A percentile compares a stretch with the other conserved stretches of the same genome.
Conservation (phyloP, 73 alveolate genomes). For the Tetrahymena thermophila region DNA sequence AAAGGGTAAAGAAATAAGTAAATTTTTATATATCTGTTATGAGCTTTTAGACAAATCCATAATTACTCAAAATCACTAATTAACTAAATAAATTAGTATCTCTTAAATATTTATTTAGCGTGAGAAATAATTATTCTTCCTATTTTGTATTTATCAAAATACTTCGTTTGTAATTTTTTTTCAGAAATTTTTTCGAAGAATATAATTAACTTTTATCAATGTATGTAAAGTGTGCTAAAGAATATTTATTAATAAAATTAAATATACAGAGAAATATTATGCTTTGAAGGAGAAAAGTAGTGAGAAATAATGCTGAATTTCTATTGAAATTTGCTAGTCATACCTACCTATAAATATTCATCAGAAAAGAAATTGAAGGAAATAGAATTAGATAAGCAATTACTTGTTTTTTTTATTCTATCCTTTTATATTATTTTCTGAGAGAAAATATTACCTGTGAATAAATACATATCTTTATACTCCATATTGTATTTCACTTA, state of each 20-base stretch:
- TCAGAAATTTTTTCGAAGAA: background rate
- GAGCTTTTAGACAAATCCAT: too few species aligned
- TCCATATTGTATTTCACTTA: slow-evolving; percentile 1
- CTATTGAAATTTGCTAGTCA: background rate
- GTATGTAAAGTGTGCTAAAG: background rate
- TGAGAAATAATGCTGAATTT: background rate
- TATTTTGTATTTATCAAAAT: too few species aligned
- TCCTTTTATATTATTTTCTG: background rate
- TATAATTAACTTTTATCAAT: too few species aligned
- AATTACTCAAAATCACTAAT: background rate
- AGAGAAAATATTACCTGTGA: background rate
- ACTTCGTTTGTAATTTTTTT: background rate
- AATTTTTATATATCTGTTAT: too few species aligned
- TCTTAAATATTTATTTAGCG: too few species aligned
- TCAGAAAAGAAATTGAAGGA: background rate
- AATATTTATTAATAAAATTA: too few species aligned
- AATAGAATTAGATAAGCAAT: background rate
- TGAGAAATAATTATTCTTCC: too few species aligned
- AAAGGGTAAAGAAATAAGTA: background rate
- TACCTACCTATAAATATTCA: background rate
- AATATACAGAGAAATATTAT: too few species aligned
- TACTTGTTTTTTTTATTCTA: background rate
- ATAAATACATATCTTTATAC: background rate
- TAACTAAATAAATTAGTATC: too few species aligned
- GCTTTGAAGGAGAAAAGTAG: background rate